Base-by-base conservation (phyloP, 2,329 filamentous ascomycete species). In the Elsinoe ampelina region DNA sequence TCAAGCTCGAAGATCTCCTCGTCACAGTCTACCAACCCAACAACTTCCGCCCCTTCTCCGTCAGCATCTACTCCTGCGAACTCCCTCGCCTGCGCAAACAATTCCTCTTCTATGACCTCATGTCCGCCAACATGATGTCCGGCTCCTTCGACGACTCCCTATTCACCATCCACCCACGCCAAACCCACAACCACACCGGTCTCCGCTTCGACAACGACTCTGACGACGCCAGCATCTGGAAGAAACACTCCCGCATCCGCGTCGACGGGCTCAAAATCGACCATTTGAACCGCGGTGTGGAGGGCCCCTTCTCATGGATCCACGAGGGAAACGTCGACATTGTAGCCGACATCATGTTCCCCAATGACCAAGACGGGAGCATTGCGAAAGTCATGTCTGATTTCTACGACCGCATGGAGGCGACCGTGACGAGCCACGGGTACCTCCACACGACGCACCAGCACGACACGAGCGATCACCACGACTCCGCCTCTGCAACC, bases 281-380 rank as follows among this genome's bases (percentile, higher is more conserved):
- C 65, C 93, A 98, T 69, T 78, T 98, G 8, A 98, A 98, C 68
- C 83, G 90, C 41, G 91, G 91, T 20, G 89, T 95, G 15, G 84
- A 93, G 60, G 93, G 93, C 0, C 91, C 92, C 0, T 96, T 98
- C 70, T 91, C 89, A 2, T 98, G 93, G 93, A 98, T 98, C 55
- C 87, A 95, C 63, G 89, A 97, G 72, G 93, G 93, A 34, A 95
- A 93, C 61, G 90, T 98, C 39, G 93, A 98, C 68, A 95, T 98
- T 60, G 85, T 97, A 12, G 87, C 93, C 5, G 93, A 98, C 66
- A 84, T 98, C 62, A 92, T 95, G 83, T 88, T 98, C 60, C 93
- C 93, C 0, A 83, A 84, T 32, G 93, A 97, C 56, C 82, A 83
- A 39, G 88, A 95, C 58, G 90, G 92, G 60, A 88, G 91, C 61